phyloP scores from a whole-genome alignment of 1,284 basidiomycete species.

The Chondrostereum purpureum region DNA sequence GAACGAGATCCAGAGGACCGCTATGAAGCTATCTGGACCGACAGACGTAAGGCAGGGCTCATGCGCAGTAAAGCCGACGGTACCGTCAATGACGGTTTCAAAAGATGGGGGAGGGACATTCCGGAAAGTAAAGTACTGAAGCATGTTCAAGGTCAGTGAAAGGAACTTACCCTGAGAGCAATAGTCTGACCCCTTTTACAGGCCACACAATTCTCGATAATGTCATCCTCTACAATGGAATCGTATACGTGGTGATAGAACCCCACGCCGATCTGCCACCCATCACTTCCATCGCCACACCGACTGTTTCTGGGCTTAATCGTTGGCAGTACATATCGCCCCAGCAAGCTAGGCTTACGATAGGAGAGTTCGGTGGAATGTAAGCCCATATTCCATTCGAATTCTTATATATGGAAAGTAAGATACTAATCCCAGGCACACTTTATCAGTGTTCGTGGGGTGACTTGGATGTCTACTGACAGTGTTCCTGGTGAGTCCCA shows the following conservation, averaged over 20 bases:
- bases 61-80: conserved; percentile 31
- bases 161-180: too few relatives aligned
- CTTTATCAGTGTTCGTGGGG: conserved; percentile 40
- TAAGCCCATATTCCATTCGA: conserved; percentile 25
- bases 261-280: conserved; percentile 43
- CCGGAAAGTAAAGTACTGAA: conserved; percentile 46
- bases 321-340: conserved; percentile 60
- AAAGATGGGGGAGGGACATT: conserved; percentile 45
- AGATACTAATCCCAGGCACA: too few relatives aligned
- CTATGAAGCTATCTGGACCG: conserved; percentile 32
- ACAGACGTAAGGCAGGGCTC: conserved; percentile 20
- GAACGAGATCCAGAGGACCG: conserved; percentile 27
- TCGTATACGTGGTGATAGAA: conserved; percentile 64
- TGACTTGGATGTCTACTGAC: conserved; percentile 52
- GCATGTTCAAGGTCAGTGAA: conserved; percentile 52
- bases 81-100: conserved; percentile 44
- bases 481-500: conserved; percentile 34
- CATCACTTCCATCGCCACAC: conserved; percentile 43
- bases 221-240: conserved; percentile 61
- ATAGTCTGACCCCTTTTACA: conserved; percentile 23
- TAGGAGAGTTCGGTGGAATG: conserved; percentile 55
- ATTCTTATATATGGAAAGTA: too few relatives aligned
- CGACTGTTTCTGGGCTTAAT: conserved; percentile 42
- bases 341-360: conserved; percentile 39
- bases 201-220: conserved; percentile 81